A percentile compares a stretch with the other conserved stretches of the same genome.
Conservation (phyloP, 2,329 filamentous ascomycete genomes). For the Corinectria fuckeliana region DNA sequence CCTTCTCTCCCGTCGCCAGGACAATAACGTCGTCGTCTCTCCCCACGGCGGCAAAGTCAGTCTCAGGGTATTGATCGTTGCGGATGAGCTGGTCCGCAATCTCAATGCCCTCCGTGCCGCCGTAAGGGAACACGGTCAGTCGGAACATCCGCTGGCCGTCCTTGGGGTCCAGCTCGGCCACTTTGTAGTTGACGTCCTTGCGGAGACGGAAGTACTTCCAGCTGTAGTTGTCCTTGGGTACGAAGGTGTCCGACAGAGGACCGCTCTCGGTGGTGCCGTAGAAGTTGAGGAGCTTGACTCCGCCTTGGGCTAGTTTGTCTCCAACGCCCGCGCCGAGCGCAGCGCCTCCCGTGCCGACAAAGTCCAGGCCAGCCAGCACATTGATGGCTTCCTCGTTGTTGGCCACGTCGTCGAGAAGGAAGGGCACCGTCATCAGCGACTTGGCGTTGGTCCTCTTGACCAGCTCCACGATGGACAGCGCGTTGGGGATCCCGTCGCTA, state of each 20-base stretch:
- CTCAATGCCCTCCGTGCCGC: slow-evolving; percentile 36
- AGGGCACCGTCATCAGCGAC: slow-evolving; percentile 45
- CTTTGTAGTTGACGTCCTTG: slow-evolving; percentile 38
- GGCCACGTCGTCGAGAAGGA: slow-evolving; percentile 43
- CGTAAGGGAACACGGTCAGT: slow-evolving; percentile 39
- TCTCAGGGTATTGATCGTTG: slow-evolving; percentile 33
- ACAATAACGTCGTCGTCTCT: slow-evolving; percentile 42
- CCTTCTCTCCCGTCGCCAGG: slow-evolving; percentile 36
- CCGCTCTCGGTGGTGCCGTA: slow-evolving; percentile 47
- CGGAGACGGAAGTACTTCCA: slow-evolving; percentile 42
- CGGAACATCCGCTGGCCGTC: slow-evolving; percentile 30
- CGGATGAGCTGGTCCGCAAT: slow-evolving; percentile 43
- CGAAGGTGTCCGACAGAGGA: slow-evolving; percentile 42
- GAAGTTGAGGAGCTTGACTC: slow-evolving; percentile 43
- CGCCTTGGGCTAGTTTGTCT: slow-evolving; percentile 25
- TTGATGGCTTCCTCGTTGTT: slow-evolving; percentile 19
- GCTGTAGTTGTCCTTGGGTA: slow-evolving; percentile 40
- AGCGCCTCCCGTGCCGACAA: slow-evolving; percentile 44
- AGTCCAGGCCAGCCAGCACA: slow-evolving; percentile 34
- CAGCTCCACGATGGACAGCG: slow-evolving; percentile 33
- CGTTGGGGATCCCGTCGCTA: slow-evolving; percentile 34
- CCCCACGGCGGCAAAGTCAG: slow-evolving; percentile 39
- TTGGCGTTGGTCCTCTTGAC: slow-evolving; percentile 27
- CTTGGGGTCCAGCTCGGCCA: slow-evolving; percentile 29
- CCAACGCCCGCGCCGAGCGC: slow-evolving; percentile 38